Conservation (phyloP, 768 basidiomycete species). For the Jaapia argillacea region DNA sequence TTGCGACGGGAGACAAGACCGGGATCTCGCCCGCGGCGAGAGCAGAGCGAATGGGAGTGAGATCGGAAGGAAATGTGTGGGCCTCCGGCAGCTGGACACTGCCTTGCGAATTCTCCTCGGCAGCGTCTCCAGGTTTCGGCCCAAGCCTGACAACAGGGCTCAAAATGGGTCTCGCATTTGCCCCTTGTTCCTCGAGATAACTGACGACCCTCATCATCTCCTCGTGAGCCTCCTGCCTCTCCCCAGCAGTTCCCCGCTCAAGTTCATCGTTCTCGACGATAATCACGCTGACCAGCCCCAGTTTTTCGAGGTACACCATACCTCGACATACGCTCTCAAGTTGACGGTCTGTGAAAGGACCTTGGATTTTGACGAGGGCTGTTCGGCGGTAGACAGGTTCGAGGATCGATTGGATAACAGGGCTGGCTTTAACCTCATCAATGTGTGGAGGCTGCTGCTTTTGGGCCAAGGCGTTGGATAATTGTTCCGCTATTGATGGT, state of each 20-base stretch:
- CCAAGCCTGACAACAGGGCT: constrained; percentile 81
- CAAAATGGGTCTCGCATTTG: constrained; percentile 79
- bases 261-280: constrained; percentile 86
- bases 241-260: constrained; percentile 54
- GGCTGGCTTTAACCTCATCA: constrained; percentile 32
- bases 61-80: constrained; percentile 71
- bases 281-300: constrained; percentile 92
- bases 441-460: constrained; percentile 20
- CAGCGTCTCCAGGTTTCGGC: constrained; percentile 47
- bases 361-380: constrained; percentile 93
- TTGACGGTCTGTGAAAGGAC: constrained; percentile 88
- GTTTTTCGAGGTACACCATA: constrained; percentile 90
- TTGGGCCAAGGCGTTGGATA: constrained; percentile 15
- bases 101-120: constrained; percentile 21
- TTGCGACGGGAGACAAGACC: constrained; percentile 85
- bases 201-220: constrained; percentile 82
- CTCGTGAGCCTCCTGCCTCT: constrained; percentile 55
- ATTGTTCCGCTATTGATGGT: constrained; percentile 19
- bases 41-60: constrained; percentile 79
- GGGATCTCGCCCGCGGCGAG: constrained; percentile 93
- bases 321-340: constrained; percentile 91
- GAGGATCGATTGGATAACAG: constrained; percentile 65
- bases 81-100: constrained; percentile 51
- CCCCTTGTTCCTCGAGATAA: constrained; percentile 77
- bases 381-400: constrained; percentile 79